Conservation (phyloP, 2,329 filamentous ascomycete species). For the Fusarium nisikadoi region DNA sequence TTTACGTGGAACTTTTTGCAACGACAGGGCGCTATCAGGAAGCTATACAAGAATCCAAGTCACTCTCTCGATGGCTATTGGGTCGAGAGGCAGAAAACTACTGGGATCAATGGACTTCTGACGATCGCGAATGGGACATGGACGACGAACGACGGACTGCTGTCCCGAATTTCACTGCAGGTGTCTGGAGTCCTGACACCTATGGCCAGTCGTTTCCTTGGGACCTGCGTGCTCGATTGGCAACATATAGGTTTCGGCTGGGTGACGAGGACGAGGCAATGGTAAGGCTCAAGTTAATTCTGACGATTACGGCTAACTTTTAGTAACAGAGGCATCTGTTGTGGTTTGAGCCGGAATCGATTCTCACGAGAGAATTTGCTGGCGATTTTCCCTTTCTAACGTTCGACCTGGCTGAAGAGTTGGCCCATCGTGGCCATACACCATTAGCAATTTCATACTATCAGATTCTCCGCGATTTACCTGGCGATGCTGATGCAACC, state of each 20-base stretch:
- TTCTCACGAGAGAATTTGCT: conserved; percentile 57
- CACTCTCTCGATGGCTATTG: conserved; percentile 82
- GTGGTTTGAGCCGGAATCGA: conserved; percentile 74
- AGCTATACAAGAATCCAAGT: conserved; percentile 76
- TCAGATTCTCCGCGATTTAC: conserved; percentile 61
- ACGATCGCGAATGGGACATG: conserved; percentile 91
- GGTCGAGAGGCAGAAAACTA: conserved; percentile 77
- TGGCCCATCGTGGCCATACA: conserved; percentile 48
- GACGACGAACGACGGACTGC: conserved; percentile 73
- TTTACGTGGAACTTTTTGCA: conserved; percentile 84
- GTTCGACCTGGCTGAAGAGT: conserved; percentile 68
- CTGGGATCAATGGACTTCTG: conserved; percentile 78
- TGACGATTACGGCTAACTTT: conserved; percentile 15
- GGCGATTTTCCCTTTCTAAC: conserved; percentile 82
- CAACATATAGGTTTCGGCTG: conserved; percentile 80
- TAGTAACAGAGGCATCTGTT: conserved; percentile 69
- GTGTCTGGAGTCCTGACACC: conserved; percentile 61
- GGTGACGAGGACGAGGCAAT: conserved; percentile 77
- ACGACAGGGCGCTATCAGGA: conserved; percentile 70
- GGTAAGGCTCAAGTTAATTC: conserved; percentile 58
- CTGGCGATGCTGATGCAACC: conserved; percentile 62
- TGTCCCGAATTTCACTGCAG: conserved; percentile 69
- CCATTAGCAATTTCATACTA: conserved; percentile 65
- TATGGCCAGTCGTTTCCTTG: conserved; percentile 82
- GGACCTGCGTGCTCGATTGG: conserved; percentile 86